These are phyloP conservation scores for Lathyrus aphaca DNA, from an alignment of 306 rosid species.

Conservation along the genomic window DNA sequence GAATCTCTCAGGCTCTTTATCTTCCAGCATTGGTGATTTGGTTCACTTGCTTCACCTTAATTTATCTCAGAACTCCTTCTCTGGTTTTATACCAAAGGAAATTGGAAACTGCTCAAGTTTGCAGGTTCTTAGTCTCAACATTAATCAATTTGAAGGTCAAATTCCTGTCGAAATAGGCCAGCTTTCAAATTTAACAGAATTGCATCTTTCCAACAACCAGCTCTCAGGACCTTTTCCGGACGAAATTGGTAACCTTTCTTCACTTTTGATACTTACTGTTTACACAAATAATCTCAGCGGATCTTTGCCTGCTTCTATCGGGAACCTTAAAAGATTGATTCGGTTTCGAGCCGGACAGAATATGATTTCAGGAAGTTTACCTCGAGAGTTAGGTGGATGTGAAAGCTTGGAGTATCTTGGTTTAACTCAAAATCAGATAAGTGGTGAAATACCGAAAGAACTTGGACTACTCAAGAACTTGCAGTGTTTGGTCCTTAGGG, in stretches of 20 bases:
- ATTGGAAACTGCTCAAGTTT: slow-evolving; percentile 62
- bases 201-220: slow-evolving; percentile 61
- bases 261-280: slow-evolving; percentile 46
- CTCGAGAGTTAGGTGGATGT: slow-evolving; percentile 64
- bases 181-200: slow-evolving; percentile 50
- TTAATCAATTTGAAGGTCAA: slow-evolving; percentile 54
- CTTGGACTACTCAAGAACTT: slow-evolving; percentile 59
- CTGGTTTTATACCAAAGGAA: slow-evolving; percentile 60
- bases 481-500: slow-evolving; percentile 50
- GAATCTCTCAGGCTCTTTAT: slow-evolving; percentile 66
- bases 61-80: slow-evolving; percentile 49
- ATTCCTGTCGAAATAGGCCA: slow-evolving; percentile 64
- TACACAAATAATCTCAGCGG: slow-evolving; percentile 69
- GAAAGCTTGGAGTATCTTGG: slow-evolving; percentile 66
- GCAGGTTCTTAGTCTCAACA: slow-evolving; percentile 50
- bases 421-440: slow-evolving; percentile 60
- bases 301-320: slow-evolving; percentile 61
- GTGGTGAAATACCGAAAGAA: slow-evolving; percentile 68
- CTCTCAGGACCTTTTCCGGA: slow-evolving; percentile 57
- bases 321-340: slow-evolving; percentile 55
- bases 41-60: slow-evolving; percentile 53
- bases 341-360: slow-evolving; percentile 70
- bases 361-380: slow-evolving; percentile 67
- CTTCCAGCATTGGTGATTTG: slow-evolving; percentile 58
- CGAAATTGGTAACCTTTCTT: slow-evolving; percentile 66